Conservation (phyloP, 1,284 basidiomycete species). For the Thecaphora frezii region DNA sequence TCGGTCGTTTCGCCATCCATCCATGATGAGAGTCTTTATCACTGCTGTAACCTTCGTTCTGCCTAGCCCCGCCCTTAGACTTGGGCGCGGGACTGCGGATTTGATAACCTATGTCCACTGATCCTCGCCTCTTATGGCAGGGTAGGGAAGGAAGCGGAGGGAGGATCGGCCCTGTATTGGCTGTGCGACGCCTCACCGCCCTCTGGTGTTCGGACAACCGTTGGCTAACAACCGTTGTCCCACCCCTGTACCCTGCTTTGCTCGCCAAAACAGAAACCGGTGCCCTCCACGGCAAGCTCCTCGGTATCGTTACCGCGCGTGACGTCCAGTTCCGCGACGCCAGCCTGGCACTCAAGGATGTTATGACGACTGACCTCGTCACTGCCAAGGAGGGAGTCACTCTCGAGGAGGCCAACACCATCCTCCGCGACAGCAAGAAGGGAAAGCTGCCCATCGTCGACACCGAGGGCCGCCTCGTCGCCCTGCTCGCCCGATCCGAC, state of each 20-base stretch:
- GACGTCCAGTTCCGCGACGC: conserved; percentile 90
- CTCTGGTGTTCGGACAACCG: too few relatives aligned
- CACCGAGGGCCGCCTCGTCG: conserved; percentile 45
- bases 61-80: conserved; percentile 70
- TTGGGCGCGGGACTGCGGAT: conserved; percentile 73
- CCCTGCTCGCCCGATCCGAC: conserved; percentile 72
- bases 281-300: conserved; percentile 79
- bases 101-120: conserved; percentile 61
- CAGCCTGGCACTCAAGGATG: conserved; percentile 71
- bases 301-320: conserved; percentile 94
- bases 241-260: neutral
- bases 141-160: neutral
- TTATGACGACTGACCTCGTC: conserved; percentile 73
- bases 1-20: neutral
- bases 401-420: conserved; percentile 86
- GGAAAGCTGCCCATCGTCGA: conserved; percentile 75
- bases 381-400: conserved; percentile 63
- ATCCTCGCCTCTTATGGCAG: conserved; percentile 12
- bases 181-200: neutral
- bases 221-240: too few relatives aligned
- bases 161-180: too few relatives aligned
- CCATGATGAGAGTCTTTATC: conserved; percentile 64
- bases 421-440: conserved; percentile 95
- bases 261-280: conserved; percentile 73
- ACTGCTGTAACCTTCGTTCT: conserved; percentile 80